A percentile compares a stretch with the other conserved stretches of the same genome.
Conservation (phyloP, 371 early-diverging fungal genomes). For the Nosema muscidifuracis region DNA sequence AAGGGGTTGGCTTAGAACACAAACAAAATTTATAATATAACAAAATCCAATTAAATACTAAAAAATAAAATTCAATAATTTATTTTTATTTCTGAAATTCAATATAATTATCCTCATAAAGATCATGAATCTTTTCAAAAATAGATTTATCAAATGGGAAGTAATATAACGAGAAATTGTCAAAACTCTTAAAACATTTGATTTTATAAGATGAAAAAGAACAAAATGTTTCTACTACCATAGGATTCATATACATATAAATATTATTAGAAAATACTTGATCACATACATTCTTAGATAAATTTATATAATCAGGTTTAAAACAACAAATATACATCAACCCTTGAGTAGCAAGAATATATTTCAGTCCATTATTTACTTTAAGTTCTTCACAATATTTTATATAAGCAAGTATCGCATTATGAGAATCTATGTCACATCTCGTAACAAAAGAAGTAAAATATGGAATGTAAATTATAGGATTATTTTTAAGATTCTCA, state of each 20-base stretch:
- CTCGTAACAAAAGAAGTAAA: constrained; percentile 28
- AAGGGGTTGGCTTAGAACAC: no score
- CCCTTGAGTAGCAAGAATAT: constrained; percentile 18
- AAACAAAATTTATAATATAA: no score
- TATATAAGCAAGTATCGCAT: background rate
- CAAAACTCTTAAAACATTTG: constrained; percentile 18
- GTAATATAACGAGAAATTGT: constrained; percentile 24
- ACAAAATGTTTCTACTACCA: constrained; percentile 27
- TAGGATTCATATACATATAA: constrained; percentile 16
- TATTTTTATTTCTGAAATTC: constrained; percentile 3
- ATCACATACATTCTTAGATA: constrained; percentile 1
- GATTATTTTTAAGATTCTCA: constrained; percentile 14
- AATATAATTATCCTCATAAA: constrained; percentile 11
- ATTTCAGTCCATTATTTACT: background rate
- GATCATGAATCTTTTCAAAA: background rate
- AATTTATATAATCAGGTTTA: constrained; percentile 1
- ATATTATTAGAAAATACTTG: constrained; percentile 9
- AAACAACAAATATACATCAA: constrained; percentile 34
- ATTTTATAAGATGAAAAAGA: constrained; percentile 4
- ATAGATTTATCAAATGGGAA: constrained; percentile 37
- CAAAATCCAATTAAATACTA: no score
- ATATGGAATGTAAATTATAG: constrained; percentile 28
- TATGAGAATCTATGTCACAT: background rate
- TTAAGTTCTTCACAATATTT: constrained; percentile 7
- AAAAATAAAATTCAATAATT: no score